phyloP scores from a whole-genome alignment of 176 grass and related monocot genomes.

The Oryza glumipatula region DNA sequence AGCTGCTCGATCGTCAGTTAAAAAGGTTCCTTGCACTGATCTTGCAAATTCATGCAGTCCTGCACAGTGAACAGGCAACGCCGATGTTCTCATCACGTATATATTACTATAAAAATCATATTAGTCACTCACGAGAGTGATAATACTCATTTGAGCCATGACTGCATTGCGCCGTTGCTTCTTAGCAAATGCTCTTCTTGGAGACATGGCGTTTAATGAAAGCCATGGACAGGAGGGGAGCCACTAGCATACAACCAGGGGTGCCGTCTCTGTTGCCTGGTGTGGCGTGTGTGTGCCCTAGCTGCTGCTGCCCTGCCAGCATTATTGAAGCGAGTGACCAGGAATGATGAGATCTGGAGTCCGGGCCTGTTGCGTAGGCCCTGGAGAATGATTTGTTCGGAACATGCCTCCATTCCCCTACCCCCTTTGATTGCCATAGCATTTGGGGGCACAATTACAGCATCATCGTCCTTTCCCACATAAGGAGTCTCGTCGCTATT shows the following conservation, averaged over 20 bases:
- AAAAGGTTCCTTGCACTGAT: neutral
- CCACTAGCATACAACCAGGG: conserved; percentile 12
- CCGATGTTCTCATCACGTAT: neutral
- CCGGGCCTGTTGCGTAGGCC: conserved; percentile 37
- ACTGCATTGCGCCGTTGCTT: neutral
- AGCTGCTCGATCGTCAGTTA: neutral
- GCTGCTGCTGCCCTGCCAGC: neutral
- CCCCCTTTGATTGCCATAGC: conserved; percentile 24
- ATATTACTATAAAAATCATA: neutral
- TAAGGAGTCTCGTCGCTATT: neutral
- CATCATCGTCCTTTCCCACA: neutral
- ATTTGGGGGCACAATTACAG: conserved; percentile 10
- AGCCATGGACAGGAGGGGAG: conserved; percentile 38
- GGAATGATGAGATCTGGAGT: conserved; percentile 53
- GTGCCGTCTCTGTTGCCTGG: neutral
- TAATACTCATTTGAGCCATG: neutral
- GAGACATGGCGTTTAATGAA: conserved; percentile 42
- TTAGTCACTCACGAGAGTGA: neutral
- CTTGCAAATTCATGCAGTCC: neutral
- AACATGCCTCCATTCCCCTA: conserved; percentile 36
- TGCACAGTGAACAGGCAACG: neutral
- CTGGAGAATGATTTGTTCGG: conserved; percentile 49
- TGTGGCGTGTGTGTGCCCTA: neutral
- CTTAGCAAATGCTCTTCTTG: conserved; percentile 24
- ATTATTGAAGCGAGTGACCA: conserved; percentile 42